Base-by-base conservation (phyloP, 208 protist species). In the Endotrypanum monterogeii region DNA sequence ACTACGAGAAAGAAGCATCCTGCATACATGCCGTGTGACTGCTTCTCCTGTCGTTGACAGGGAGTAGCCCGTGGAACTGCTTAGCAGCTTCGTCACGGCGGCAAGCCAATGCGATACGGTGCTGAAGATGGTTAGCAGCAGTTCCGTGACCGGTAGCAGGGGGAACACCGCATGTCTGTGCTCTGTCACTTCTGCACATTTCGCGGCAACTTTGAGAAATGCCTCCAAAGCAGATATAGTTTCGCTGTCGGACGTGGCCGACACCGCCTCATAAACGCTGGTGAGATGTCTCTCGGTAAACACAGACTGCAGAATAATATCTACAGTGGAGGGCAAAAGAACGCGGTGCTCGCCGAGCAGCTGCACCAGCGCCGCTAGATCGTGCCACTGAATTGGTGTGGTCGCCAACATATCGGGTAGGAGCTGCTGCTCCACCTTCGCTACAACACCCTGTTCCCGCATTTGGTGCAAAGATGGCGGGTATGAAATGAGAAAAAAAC, bases 401-500 rank as follows among this genome's bases (percentile, higher is more conserved):
- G 65, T 44, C 0, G 46, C 32, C 12, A 89, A 67, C 9, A 94
- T 65, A 7, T 67, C 60, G 5, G 72, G 75, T n/a, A 94, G 65
- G 3, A 93, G 63, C 7, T 65, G 35, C 32, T 83, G 57, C 69
- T 89, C 77, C 35, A 89, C 83, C 66, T 78, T 88, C 39, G 80
- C 74, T 18, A 84, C 82, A 8, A 92, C 74, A 3, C 83, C 67
- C 8, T 46, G 41, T 32, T 83, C 81, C 51, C 88, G 76, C 50
- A 90, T 67, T 55, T 73, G 77, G 35, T 83, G 81, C 55, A 94
- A 73, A 0, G 78, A 84, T 14, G 78, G 69, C n/a, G 90, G 87
- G 66, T 89, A 89, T 39, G 80, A 63, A 12, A 70, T 35, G 12
- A 96, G 76, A 66, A 96, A 94, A 48, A 50, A 48, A 4, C 78